Evolutionary conservation across 2,329 filamentous ascomycete genomes (phyloP).

Genomic region (Aspergillus costaricaensis): DNA sequence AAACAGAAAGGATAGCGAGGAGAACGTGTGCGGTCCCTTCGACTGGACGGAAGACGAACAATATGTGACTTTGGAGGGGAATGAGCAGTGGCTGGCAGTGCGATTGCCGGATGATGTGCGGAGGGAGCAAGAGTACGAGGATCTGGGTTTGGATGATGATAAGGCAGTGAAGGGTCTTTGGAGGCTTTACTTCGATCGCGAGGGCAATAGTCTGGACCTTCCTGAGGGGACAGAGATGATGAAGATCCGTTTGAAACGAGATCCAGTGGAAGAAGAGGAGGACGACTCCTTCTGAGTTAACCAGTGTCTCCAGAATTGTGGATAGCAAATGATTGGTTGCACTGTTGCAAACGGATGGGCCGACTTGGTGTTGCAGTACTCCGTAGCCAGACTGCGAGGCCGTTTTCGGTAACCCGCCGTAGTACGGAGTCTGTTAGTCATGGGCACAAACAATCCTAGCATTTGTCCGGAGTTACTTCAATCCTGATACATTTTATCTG

Average conservation of each 20-base stretch:
- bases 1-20: background rate
- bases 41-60: background rate
- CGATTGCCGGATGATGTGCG: background rate
- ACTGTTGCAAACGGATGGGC: background rate
- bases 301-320: background rate
- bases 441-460: too few relatives aligned
- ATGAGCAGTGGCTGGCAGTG: constrained; percentile 7
- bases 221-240: background rate
- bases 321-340: background rate
- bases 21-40: constrained; percentile 3
- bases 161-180: background rate
- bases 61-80: background rate
- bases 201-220: background rate
- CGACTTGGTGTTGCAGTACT: background rate
- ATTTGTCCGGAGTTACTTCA: too few relatives aligned
- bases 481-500: background rate
- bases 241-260: background rate
- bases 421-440: too few relatives aligned
- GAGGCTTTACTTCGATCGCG: constrained; percentile 7
- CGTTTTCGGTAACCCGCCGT: background rate
- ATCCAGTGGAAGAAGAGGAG: background rate
- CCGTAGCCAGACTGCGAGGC: background rate
- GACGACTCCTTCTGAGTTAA: background rate
- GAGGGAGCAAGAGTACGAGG: background rate
- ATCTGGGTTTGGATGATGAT: background rate